Conservation (phyloP, 306 rosid genomes). For the Ochetophila trinervis region DNA sequence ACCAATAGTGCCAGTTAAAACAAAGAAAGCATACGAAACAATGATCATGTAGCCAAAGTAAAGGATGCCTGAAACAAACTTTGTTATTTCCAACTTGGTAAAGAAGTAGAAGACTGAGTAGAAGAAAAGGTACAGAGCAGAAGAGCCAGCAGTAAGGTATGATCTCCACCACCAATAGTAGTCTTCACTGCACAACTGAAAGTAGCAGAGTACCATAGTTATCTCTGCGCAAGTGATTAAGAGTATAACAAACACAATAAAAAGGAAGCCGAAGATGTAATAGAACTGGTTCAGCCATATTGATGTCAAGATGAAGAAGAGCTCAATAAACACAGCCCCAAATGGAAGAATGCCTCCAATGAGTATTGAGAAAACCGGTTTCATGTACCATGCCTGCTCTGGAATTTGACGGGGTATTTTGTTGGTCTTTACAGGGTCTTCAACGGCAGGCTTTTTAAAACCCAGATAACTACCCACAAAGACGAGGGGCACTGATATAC, state of each 20-base stretch:
- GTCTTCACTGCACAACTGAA: slow-evolving; percentile 98
- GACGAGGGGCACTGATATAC: slow-evolving; percentile 95
- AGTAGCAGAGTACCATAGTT: slow-evolving; percentile 94
- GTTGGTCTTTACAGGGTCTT: slow-evolving; percentile 98
- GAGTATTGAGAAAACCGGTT: slow-evolving; percentile 86
- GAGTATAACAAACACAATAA: slow-evolving; percentile 86
- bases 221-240: slow-evolving; percentile 95
- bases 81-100: slow-evolving; percentile 87
- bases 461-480: slow-evolving; percentile 97
- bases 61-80: slow-evolving; percentile 87
- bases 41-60: slow-evolving; percentile 94
- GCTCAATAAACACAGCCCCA: slow-evolving; percentile 96
- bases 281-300: slow-evolving; percentile 99
- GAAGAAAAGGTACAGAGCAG: slow-evolving; percentile 91
- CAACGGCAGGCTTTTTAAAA: slow-evolving; percentile 84
- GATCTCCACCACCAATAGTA: slow-evolving; percentile 99
- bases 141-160: slow-evolving; percentile 95
- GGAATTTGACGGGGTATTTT: slow-evolving; percentile 97
- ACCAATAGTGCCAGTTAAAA: slow-evolving; percentile 91
- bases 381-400: slow-evolving; percentile 99
- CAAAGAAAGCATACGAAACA: slow-evolving; percentile 85
- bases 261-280: slow-evolving; percentile 96
- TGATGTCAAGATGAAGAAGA: slow-evolving; percentile 95
- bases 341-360: slow-evolving; percentile 99
- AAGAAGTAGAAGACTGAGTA: slow-evolving; percentile 95